A percentile compares a stretch with the other conserved stretches of the same genome.
Evolutionary conservation across 108 stramenopile genomes (phyloP).

Genomic region (Discostella stelligeroides): DNA sequence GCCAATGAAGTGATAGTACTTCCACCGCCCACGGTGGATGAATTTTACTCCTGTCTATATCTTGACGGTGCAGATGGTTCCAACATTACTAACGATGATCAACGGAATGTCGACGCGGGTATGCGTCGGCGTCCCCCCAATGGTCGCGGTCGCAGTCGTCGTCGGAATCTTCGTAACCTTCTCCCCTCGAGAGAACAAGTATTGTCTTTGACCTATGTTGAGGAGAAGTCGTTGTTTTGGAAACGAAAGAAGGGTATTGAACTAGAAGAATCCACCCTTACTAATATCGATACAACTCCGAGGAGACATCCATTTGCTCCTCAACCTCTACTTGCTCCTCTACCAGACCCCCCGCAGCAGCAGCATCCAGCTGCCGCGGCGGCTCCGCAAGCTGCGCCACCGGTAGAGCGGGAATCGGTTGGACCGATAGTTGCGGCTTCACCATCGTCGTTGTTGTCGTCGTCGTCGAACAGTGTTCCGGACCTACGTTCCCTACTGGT

Average conservation of each 20-base stretch:
- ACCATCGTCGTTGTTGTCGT: too few species aligned
- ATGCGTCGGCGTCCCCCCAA: too few species aligned
- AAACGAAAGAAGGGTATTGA: constrained; percentile 20
- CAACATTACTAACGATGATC: background rate
- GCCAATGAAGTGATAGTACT: background rate
- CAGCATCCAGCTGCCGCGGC: too few species aligned
- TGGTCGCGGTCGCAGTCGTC: too few species aligned
- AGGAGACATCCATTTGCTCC: background rate
- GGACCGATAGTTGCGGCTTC: too few species aligned
- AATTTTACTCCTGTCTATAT: constrained; percentile 26
- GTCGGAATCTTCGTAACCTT: background rate
- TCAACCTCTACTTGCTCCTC: background rate
- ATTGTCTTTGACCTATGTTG: constrained; percentile 58
- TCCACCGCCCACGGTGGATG: constrained; percentile 11
- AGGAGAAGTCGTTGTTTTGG: constrained; percentile 68
- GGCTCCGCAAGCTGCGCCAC: too few species aligned
- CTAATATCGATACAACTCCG: background rate
- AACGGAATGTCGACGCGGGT: background rate
- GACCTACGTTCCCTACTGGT: too few species aligned
- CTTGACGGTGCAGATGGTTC: background rate
- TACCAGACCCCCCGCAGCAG: background rate
- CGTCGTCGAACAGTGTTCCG: too few species aligned
- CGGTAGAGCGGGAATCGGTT: too few species aligned
- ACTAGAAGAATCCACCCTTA: background rate
- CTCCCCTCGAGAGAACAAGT: background rate